Evolutionary conservation across 805 yeast genomes (phyloP).

Genomic region (Yarrowia sp.): DNA sequence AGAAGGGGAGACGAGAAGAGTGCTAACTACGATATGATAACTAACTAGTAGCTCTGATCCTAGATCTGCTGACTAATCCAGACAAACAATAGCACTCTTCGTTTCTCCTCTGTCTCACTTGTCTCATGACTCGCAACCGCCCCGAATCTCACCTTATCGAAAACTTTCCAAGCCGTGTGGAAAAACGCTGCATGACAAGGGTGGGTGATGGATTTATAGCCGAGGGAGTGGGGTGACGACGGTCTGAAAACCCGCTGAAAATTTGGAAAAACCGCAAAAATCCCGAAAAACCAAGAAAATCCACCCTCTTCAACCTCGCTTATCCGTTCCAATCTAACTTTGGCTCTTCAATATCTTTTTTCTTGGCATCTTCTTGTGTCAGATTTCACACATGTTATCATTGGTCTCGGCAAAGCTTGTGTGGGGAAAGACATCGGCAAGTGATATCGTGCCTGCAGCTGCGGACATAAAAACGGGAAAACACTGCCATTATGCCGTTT

Average conservation of each 20-base stretch:
- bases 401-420: conserved; percentile 29
- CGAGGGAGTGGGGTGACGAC: too few species aligned
- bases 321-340: background rate
- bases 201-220: background rate
- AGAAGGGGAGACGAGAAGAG: background rate
- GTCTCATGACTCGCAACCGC: conserved; percentile 1
- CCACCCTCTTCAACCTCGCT: too few species aligned
- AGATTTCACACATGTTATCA: background rate
- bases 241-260: too few species aligned
- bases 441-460: too few species aligned
- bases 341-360: conserved; percentile 9
- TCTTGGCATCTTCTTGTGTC: conserved; percentile 23
- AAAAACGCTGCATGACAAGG: conserved; percentile 8
- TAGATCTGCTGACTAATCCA: too few species aligned
- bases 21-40: too few species aligned
- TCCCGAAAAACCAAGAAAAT: too few species aligned
- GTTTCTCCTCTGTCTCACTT: background rate
- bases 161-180: conserved; percentile 23
- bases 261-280: too few species aligned
- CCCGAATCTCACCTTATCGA: conserved; percentile 16
- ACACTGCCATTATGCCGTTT: too few species aligned
- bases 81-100: background rate
- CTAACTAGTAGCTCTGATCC: too few species aligned
- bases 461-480: too few species aligned
- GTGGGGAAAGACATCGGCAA: background rate